A percentile compares a stretch with the other conserved stretches of the same genome.
These are phyloP conservation scores for Solanum peruvianum DNA, from an alignment of 257 asterid genomes.

Conservation along the genomic window DNA sequence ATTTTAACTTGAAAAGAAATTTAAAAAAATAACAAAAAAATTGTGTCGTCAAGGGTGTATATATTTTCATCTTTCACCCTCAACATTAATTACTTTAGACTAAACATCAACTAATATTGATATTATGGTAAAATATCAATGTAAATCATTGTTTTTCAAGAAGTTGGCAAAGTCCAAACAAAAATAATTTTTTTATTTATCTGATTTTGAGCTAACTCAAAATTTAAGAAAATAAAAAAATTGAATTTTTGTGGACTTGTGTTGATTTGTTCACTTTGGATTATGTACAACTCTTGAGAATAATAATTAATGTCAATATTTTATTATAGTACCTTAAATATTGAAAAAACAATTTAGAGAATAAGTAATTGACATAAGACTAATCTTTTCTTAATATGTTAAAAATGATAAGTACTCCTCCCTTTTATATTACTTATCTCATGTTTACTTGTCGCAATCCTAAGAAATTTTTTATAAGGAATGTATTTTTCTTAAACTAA, in stretches of 20 bases:
- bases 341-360: no score
- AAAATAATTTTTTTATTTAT: no score
- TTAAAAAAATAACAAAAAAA: no score
- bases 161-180: background rate
- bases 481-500: background rate
- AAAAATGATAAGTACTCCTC: background rate
- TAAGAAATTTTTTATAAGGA: accelerated
- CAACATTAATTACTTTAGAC: background rate
- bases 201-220: background rate
- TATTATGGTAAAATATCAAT: background rate
- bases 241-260: background rate
- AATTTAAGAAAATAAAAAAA: no score
- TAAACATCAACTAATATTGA: background rate
- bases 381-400: no score
- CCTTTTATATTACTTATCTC: background rate
- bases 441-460: background rate
- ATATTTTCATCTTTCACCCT: no score
- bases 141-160: background rate
- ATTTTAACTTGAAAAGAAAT: no score
- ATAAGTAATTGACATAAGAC: no score
- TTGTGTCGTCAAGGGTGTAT: no score
- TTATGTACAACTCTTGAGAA: no score
- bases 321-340: background rate
- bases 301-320: no score
- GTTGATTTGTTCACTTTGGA: background rate